Percentiles rank a stretch among this genome's conserved stretches.
Conservation (phyloP, 257 asterid species). For the Buddleja alternifolia region DNA sequence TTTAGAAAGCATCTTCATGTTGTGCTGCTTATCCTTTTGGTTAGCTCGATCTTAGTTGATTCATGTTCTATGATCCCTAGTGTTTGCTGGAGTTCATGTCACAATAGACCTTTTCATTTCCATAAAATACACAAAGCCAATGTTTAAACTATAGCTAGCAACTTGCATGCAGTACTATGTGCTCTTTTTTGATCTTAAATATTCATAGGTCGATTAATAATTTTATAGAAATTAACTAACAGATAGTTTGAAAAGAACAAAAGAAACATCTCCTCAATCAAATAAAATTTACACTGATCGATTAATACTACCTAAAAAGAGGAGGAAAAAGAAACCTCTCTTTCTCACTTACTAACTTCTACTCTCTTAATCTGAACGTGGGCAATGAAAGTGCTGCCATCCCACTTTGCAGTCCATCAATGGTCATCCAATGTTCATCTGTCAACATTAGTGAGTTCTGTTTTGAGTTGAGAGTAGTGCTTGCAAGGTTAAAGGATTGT, state of each 20-base stretch:
- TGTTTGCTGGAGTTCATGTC: slow-evolving; percentile 17
- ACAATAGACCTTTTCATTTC: slow-evolving; percentile 8
- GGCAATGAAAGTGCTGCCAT: background rate
- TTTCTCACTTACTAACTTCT: slow-evolving; percentile 8
- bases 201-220: background rate
- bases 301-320: slow-evolving; percentile 9
- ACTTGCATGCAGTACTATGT: background rate
- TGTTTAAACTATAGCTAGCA: background rate
- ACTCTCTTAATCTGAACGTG: background rate
- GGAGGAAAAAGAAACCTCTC: background rate
- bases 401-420: slow-evolving; percentile 11
- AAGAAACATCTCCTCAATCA: background rate
- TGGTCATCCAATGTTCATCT: slow-evolving; percentile 17
- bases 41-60: slow-evolving; percentile 9
- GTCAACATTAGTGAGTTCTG: slow-evolving; percentile 13
- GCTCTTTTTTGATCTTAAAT: background rate
- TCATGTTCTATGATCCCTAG: background rate
- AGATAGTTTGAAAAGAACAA: background rate
- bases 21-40: slow-evolving; percentile 16
- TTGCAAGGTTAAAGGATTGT: slow-evolving; percentile 13
- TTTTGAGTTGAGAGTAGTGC: background rate
- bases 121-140: slow-evolving; percentile 4
- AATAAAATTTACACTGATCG: slow-evolving; percentile 6
- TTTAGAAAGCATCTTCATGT: background rate
- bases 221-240: background rate